Conservation (phyloP, 176 grass and related monocot species). For the Triticum turgidum region DNA sequence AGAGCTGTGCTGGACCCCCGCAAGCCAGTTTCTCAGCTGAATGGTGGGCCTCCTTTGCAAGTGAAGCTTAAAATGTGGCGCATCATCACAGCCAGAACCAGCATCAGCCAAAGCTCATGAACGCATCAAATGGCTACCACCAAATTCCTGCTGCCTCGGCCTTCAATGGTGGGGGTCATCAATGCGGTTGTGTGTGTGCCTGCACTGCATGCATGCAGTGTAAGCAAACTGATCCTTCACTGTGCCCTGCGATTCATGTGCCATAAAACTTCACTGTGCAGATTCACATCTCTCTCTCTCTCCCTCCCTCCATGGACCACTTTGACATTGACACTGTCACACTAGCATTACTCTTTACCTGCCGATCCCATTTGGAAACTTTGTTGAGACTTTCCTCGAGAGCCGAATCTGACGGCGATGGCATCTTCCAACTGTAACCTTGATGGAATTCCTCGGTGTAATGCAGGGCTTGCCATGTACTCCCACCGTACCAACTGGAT, state of each 20-base stretch:
- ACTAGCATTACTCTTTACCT: background rate
- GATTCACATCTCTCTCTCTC: background rate
- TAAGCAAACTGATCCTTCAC: constrained; percentile 53
- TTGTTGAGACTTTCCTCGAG: constrained; percentile 14
- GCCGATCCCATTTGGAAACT: constrained; percentile 14
- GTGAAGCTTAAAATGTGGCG: constrained; percentile 28
- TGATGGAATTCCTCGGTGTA: background rate
- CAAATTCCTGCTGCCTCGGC: constrained; percentile 39
- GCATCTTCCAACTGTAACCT: constrained; percentile 1
- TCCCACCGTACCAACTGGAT: background rate
- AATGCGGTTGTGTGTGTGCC: constrained; percentile 31
- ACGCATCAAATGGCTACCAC: constrained; percentile 43
- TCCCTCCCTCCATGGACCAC: background rate
- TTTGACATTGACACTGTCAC: constrained; percentile 20
- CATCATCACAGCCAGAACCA: background rate
- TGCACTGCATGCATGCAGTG: constrained; percentile 16
- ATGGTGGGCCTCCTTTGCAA: constrained; percentile 4
- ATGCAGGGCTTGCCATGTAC: constrained; percentile 11
- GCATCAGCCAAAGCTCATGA: constrained; percentile 43
- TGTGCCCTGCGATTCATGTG: constrained; percentile 58
- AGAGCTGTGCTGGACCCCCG: background rate
- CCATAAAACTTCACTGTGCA: constrained; percentile 41
- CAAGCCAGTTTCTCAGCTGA: constrained; percentile 10
- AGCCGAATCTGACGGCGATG: background rate
- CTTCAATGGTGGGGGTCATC: constrained; percentile 41